Conservation (phyloP, 768 basidiomycete species). For the Trametes coccinea region DNA sequence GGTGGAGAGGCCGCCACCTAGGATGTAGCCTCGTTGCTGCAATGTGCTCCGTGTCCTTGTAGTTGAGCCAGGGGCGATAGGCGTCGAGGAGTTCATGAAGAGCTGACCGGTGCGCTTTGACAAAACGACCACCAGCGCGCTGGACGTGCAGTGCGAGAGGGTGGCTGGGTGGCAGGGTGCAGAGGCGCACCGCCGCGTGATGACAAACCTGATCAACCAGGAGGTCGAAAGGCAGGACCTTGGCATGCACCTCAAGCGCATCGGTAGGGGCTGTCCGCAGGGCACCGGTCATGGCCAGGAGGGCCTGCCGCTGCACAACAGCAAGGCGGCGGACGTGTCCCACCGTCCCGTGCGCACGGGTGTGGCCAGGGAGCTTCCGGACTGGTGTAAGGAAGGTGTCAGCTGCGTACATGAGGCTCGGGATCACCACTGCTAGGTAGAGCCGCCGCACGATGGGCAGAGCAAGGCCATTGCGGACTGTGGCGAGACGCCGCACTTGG, state of each 20-base stretch:
- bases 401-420: constrained; percentile 35
- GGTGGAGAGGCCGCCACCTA: constrained; percentile 2
- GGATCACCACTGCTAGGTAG: constrained; percentile 30
- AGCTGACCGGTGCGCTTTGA: constrained; percentile 21
- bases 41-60: constrained; percentile 23
- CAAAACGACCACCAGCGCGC: constrained; percentile 1
- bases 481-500: constrained; percentile 27
- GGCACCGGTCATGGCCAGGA: constrained; percentile 27
- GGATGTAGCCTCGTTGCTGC: constrained; percentile 10
- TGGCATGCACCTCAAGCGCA: constrained; percentile 23
- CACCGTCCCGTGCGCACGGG: not conserved
- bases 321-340: constrained; percentile 17
- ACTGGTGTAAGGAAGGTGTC: constrained; percentile 8
- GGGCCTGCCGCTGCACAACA: constrained; percentile 28
- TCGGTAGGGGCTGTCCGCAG: constrained; percentile 28
- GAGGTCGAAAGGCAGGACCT: constrained; percentile 24
- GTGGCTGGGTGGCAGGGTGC: constrained; percentile 26
- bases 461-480: constrained; percentile 23
- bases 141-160: constrained; percentile 16
- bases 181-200: constrained; percentile 17
- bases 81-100: constrained; percentile 27
- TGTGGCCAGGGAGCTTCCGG: not conserved
- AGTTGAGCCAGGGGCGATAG: constrained; percentile 17
- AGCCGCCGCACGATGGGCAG: constrained; percentile 22
- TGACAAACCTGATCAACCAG: constrained; percentile 20